Base-by-base conservation (phyloP, 2,329 filamentous ascomycete species). In the Aureobasidium sp. region DNA sequence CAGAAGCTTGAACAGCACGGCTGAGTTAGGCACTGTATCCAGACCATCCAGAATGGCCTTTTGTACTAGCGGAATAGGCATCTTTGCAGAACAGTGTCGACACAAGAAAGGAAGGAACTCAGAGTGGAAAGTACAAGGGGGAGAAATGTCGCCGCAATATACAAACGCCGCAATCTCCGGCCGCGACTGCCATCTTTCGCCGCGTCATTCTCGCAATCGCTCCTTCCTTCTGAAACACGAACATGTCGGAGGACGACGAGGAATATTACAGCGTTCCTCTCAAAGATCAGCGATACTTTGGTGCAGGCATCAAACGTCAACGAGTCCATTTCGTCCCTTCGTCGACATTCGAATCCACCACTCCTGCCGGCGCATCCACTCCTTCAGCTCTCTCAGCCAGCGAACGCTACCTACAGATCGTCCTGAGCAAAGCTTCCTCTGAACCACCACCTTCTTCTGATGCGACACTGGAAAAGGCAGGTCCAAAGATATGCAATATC, bases 371-470 rank as follows among this genome's bases (percentile, higher is more conserved):
- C 27, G 15, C 53, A 51, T 27, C 27, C 18, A 43, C 31, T 23
- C 23, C 59, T 20, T 50, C 70, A 5, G 38, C 40, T 9, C 29
- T 56, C 50, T 70, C 69, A 48, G 71, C 68, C 38, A 84, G 87
- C 1, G 88, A 93, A 64, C 78, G 88, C 53, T 93, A 94, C 71
- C 84, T 93, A 33, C 87, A 85, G 67, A 84, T 93, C 67, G 91
- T 93, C 25, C 79, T 92, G n/a, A 81, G 83, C 1, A 81, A 82
- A 47, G 18, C 56, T 11, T 29, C 45, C 16, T 62, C 58, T 20
- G 43, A 54, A 42, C 65, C 67, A 25, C 60, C 33, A 5, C 42
- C 65, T 2, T 66, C 73, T 15, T 18, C 56, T 11, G 66, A 70
- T 6, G 71, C 70, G 36, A 72, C n/a, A n/a, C 74, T 15, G 45